Conservation (phyloP, 2,329 filamentous ascomycete genomes). For the Penicillium carneum region DNA sequence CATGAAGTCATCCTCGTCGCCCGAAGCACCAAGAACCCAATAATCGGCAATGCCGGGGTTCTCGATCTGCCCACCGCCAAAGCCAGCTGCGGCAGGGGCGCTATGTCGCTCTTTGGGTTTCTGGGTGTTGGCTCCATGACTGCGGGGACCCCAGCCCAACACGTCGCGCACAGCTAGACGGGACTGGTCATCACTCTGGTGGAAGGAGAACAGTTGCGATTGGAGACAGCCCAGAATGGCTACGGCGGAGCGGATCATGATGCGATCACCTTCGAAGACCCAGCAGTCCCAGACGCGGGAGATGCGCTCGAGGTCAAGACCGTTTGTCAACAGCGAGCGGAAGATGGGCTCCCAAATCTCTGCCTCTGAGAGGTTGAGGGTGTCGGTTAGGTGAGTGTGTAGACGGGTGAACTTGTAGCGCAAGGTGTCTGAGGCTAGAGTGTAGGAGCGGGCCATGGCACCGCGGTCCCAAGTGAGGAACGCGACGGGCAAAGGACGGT, state of each 20-base stretch:
- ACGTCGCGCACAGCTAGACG: slow-evolving; percentile 44
- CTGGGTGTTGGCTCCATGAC: slow-evolving; percentile 38
- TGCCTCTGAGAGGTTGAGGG: slow-evolving; percentile 49
- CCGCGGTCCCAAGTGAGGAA: slow-evolving; percentile 66
- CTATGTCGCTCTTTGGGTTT: slow-evolving; percentile 48
- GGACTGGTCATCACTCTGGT: slow-evolving; percentile 47
- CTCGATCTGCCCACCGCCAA: slow-evolving; percentile 47
- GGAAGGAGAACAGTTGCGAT: slow-evolving; percentile 51
- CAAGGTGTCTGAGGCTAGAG: slow-evolving; percentile 63
- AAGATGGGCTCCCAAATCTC: slow-evolving; percentile 63
- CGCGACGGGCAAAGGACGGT: slow-evolving; percentile 66
- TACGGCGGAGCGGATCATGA: slow-evolving; percentile 55
- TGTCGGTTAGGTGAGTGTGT: slow-evolving; percentile 59
- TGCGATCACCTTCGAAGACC: slow-evolving; percentile 66
- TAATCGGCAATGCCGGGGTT: slow-evolving; percentile 51
- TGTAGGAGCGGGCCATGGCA: slow-evolving; percentile 64
- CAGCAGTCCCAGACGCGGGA: slow-evolving; percentile 68
- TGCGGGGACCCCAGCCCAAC: slow-evolving; percentile 49
- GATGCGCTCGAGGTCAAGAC: slow-evolving; percentile 61
- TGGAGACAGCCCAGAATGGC: slow-evolving; percentile 55
- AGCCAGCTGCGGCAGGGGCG: slow-evolving; percentile 46
- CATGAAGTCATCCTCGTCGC: slow-evolving; percentile 54
- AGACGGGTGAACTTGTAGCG: slow-evolving; percentile 65
- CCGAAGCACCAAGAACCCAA: slow-evolving; percentile 50
- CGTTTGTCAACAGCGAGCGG: slow-evolving; percentile 60